Percentiles rank a stretch among this genome's conserved stretches.
phyloP scores from a whole-genome alignment of 108 stramenopile genomes.

The Chaetoceros tenuissimus region DNA sequence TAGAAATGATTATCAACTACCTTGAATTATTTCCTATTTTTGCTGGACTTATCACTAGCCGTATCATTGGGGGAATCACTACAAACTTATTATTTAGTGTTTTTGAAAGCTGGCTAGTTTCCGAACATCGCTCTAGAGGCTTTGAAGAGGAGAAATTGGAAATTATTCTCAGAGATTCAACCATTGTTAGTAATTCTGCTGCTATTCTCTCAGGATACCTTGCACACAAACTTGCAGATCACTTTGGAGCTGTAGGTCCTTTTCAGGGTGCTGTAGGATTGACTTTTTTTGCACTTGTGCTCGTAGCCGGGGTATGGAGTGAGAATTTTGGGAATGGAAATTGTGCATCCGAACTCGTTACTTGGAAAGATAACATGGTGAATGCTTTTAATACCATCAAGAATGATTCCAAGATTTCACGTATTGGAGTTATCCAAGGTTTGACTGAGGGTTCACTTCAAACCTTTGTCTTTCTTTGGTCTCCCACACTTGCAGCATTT shows the following conservation, averaged over 20 bases:
- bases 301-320: constrained; percentile 46
- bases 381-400: constrained; percentile 23
- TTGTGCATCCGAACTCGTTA: neutral
- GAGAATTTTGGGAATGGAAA: constrained; percentile 72
- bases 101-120: constrained; percentile 80
- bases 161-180: constrained; percentile 59
- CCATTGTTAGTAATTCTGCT: constrained; percentile 67
- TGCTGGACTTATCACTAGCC: constrained; percentile 45
- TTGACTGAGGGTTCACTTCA: constrained; percentile 64
- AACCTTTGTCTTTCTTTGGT: constrained; percentile 78
- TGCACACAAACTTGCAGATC: constrained; percentile 44
- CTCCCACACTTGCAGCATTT: constrained; percentile 41
- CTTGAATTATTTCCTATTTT: constrained; percentile 63
- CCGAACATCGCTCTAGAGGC: constrained; percentile 60
- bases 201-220: constrained; percentile 76
- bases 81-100: constrained; percentile 62
- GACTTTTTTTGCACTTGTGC: constrained; percentile 45
- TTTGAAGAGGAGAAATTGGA: constrained; percentile 51
- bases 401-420: constrained; percentile 31
- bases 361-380: neutral
- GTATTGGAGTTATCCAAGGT: constrained; percentile 57
- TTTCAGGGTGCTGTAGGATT: constrained; percentile 76
- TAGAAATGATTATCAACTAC: constrained; percentile 58
- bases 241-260: constrained; percentile 67
- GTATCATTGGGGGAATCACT: constrained; percentile 72